Conservation (phyloP, 1,284 basidiomycete genomes). For the Pascua sp. region DNA sequence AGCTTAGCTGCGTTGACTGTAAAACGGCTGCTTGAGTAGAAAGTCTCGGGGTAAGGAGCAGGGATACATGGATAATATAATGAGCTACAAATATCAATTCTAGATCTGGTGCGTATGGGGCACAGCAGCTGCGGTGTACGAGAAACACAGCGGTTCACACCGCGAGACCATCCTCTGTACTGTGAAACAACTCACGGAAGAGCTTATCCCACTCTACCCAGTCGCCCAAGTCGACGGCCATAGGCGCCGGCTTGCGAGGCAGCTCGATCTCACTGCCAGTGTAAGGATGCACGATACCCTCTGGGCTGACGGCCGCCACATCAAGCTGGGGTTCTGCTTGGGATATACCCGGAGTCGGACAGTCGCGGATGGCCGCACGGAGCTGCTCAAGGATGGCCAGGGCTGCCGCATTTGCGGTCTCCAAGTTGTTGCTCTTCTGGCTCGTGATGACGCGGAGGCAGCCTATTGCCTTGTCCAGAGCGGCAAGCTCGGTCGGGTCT, state of each 20-base stretch:
- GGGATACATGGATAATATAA: no score
- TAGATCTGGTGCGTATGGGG: no score
- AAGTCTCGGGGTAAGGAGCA: no score
- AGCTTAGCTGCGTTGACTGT: no score
- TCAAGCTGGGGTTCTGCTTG: neutral
- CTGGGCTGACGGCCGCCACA: neutral
- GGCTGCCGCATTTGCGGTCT: neutral
- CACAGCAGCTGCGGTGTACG: no score
- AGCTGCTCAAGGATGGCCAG: conserved; percentile 1
- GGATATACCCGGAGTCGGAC: no score
- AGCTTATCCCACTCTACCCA: conserved; percentile 6
- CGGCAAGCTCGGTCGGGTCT: neutral
- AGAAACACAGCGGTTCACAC: no score
- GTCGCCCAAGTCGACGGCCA: neutral
- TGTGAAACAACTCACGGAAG: conserved; percentile 1
- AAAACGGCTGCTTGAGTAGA: no score
- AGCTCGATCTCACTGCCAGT: neutral
- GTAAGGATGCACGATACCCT: neutral
- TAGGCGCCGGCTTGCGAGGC: neutral
- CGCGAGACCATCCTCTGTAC: no score
- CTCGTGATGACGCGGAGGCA: neutral
- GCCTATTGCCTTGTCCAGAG: neutral
- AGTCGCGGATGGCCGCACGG: neutral
- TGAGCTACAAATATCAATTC: no score
- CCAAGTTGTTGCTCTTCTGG: neutral